A percentile compares a stretch with the other conserved stretches of the same genome.
Conservation (phyloP, 768 basidiomycete genomes). For the Pleurotus sapidus region DNA sequence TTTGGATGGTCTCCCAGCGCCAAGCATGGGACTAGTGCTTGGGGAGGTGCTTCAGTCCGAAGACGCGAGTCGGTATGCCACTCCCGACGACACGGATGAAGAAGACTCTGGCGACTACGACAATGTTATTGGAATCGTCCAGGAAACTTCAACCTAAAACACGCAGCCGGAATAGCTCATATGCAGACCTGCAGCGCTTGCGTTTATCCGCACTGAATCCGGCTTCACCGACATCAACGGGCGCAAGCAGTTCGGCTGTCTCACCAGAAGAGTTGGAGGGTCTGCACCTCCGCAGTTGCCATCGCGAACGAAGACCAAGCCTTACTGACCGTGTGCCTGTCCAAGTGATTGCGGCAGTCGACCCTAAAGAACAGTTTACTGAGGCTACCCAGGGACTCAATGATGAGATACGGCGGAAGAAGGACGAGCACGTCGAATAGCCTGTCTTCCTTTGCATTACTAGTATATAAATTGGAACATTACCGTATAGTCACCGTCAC, state of each 20-base stretch:
- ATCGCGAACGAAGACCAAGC: slow-evolving; percentile 57
- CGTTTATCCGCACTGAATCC: slow-evolving; percentile 32
- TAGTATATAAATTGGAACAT: slow-evolving; percentile 17
- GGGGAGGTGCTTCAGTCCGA: slow-evolving; percentile 61
- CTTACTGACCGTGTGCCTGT: slow-evolving; percentile 66
- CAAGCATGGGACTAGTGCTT: slow-evolving; percentile 79
- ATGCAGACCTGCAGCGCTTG: slow-evolving; percentile 77
- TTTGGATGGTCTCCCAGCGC: slow-evolving; percentile 90
- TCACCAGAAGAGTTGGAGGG: slow-evolving; percentile 33
- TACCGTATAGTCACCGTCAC: background rate
- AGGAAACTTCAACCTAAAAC: slow-evolving; percentile 44
- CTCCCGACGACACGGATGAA: slow-evolving; percentile 79
- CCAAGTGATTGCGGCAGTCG: slow-evolving; percentile 56
- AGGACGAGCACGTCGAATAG: slow-evolving; percentile 18
- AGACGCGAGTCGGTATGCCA: slow-evolving; percentile 60
- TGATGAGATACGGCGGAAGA: slow-evolving; percentile 47
- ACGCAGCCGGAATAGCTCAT: slow-evolving; percentile 68
- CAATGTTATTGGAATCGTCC: slow-evolving; percentile 72
- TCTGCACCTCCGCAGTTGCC: slow-evolving; percentile 40
- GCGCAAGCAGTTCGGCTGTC: slow-evolving; percentile 4
- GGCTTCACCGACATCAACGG: background rate
- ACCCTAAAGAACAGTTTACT: slow-evolving; percentile 54
- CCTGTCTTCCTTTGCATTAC: slow-evolving; percentile 8
- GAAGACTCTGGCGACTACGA: slow-evolving; percentile 92
- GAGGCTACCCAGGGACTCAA: slow-evolving; percentile 69